Percentiles rank a stretch among this genome's conserved stretches.
These are phyloP conservation scores for Mycena galopus DNA, from an alignment of 768 basidiomycete genomes.

Conservation along the genomic window DNA sequence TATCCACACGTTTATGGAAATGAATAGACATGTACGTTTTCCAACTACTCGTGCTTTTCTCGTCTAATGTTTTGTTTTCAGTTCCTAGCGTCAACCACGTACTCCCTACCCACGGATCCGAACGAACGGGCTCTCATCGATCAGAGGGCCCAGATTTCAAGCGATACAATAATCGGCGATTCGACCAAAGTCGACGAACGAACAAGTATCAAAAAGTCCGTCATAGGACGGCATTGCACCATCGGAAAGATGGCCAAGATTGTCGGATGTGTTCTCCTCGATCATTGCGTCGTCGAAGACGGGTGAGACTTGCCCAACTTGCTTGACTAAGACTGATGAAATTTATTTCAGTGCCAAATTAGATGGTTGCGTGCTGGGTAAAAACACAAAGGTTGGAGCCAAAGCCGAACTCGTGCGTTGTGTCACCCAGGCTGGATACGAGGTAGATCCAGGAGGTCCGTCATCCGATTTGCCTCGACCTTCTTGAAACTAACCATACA, in stretches of 20 bases:
- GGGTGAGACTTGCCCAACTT: slow-evolving; percentile 65
- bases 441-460: slow-evolving; percentile 74
- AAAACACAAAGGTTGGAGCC: slow-evolving; percentile 76
- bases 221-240: slow-evolving; percentile 86
- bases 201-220: slow-evolving; percentile 82
- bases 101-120: slow-evolving; percentile 68
- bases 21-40: slow-evolving; percentile 79
- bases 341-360: slow-evolving; percentile 70
- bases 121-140: slow-evolving; percentile 80
- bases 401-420: slow-evolving; percentile 79
- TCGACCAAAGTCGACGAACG: slow-evolving; percentile 88
- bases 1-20: slow-evolving; percentile 80
- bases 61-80: slow-evolving; percentile 36
- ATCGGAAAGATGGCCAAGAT: slow-evolving; percentile 91
- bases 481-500: not conserved
- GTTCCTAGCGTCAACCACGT: slow-evolving; percentile 68
- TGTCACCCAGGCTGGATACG: slow-evolving; percentile 84
- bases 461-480: not conserved
- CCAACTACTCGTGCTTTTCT: slow-evolving; percentile 12
- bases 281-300: slow-evolving; percentile 90
- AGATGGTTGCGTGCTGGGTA: slow-evolving; percentile 82
- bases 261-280: slow-evolving; percentile 84
- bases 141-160: slow-evolving; percentile 84
- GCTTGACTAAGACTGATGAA: not conserved
- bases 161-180: slow-evolving; percentile 84